Conservation (phyloP, 345 rosid genomes). For the Ceriops tagal region DNA sequence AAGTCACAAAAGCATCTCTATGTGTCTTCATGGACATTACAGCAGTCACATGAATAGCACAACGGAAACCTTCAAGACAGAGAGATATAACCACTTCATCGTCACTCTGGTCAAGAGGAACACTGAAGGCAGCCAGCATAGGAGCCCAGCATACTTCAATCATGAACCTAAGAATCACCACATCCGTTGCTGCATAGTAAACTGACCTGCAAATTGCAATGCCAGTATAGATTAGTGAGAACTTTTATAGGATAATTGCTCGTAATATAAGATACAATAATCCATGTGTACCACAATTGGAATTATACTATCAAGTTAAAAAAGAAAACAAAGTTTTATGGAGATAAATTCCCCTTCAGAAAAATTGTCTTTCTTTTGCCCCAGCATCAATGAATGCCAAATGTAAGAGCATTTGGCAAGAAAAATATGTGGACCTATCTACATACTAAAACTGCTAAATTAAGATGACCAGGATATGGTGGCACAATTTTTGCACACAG, state of each 20-base stretch:
- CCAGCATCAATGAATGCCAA: neutral
- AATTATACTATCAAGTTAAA: neutral
- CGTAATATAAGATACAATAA: neutral
- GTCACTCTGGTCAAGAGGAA: slow-evolving; percentile 97
- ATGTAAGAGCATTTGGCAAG: neutral
- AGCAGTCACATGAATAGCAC: slow-evolving; percentile 93
- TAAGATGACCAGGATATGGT: too few species aligned
- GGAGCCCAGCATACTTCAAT: slow-evolving; percentile 99
- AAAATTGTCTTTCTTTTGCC: neutral
- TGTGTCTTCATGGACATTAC: slow-evolving; percentile 99
- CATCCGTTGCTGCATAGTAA: slow-evolving; percentile 99
- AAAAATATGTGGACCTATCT: neutral
- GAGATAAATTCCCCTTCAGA: neutral
- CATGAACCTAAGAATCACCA: slow-evolving; percentile 94
- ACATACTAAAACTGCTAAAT: neutral
- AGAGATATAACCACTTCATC: slow-evolving; percentile 77
- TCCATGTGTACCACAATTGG: neutral
- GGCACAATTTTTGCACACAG: too few species aligned
- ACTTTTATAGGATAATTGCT: neutral
- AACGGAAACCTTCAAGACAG: slow-evolving; percentile 93
- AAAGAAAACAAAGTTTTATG: neutral
- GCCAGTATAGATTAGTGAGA: slow-evolving; percentile 27
- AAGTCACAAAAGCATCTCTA: slow-evolving; percentile 98
- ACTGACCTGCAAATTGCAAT: slow-evolving; percentile 77
- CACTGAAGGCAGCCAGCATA: slow-evolving; percentile 99